Evolutionary conservation across 495 filamentous ascomycete genomes (phyloP).

Genomic region (Neurospora tetraspora): DNA sequence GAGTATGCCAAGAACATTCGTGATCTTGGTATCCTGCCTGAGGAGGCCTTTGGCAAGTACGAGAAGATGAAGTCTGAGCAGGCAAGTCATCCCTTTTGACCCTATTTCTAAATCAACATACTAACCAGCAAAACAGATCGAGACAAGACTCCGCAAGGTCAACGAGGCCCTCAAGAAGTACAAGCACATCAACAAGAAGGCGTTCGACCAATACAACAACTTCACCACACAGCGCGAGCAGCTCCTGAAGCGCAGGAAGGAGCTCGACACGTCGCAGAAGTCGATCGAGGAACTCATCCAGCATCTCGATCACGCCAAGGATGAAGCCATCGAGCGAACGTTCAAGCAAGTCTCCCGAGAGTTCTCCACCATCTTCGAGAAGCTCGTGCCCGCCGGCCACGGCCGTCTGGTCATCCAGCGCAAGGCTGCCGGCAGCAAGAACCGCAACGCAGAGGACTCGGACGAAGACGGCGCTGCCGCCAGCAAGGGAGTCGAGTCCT

Average conservation of each 20-base stretch:
- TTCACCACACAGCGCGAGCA: conserved; percentile 87
- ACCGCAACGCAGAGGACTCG: conserved; percentile 50
- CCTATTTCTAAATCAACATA: background rate
- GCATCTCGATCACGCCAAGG: conserved; percentile 88
- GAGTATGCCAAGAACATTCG: conserved; percentile 83
- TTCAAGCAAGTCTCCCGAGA: conserved; percentile 95
- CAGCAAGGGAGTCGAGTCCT: conserved; percentile 78
- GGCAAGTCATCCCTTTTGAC: conserved; percentile 27
- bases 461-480: conserved; percentile 44
- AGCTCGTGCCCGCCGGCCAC: conserved; percentile 86
- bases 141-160: conserved; percentile 82
- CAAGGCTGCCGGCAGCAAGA: conserved; percentile 59
- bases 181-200: conserved; percentile 97
- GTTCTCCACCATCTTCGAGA: conserved; percentile 86
- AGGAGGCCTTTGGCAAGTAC: conserved; percentile 90
- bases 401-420: conserved; percentile 90
- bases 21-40: conserved; percentile 84
- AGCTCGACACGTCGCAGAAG: conserved; percentile 71
- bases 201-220: conserved; percentile 96
- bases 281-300: conserved; percentile 87
- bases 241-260: conserved; percentile 67
- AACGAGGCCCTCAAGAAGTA: conserved; percentile 94
- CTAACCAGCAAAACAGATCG: conserved; percentile 41
- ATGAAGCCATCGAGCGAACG: conserved; percentile 91
- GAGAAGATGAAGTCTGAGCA: conserved; percentile 66